A percentile compares a stretch with the other conserved stretches of the same genome.
Evolutionary conservation across 1,284 basidiomycete genomes (phyloP).

Genomic region (Retiboletus flavoniger): DNA sequence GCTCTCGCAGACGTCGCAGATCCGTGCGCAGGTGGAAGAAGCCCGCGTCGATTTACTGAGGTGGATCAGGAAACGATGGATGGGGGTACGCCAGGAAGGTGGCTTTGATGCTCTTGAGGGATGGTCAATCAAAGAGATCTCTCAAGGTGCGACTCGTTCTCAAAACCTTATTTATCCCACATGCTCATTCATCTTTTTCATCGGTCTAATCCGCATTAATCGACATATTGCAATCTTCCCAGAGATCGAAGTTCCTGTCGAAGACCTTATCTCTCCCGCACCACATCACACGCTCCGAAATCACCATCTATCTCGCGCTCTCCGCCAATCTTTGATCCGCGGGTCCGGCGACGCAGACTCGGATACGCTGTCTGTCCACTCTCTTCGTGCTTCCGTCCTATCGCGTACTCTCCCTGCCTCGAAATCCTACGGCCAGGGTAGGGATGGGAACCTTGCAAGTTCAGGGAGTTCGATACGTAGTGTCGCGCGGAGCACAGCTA

Average conservation of each 20-base stretch:
- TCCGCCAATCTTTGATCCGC: constrained; percentile 30
- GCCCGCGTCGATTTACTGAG: constrained; percentile 67
- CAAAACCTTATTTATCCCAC: background rate
- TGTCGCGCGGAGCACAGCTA: constrained; percentile 44
- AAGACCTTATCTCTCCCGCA: constrained; percentile 61
- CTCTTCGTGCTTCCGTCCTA: constrained; percentile 57
- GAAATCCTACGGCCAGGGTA: constrained; percentile 26
- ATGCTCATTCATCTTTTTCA: background rate
- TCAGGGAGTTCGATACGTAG: constrained; percentile 44
- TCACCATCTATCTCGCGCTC: constrained; percentile 34
- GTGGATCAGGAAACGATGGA: constrained; percentile 69
- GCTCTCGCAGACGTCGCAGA: constrained; percentile 61
- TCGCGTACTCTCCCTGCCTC: constrained; percentile 44
- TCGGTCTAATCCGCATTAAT: background rate
- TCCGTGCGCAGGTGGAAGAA: constrained; percentile 70
- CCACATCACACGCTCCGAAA: constrained; percentile 27
- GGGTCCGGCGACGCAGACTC: constrained; percentile 38
- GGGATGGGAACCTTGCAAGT: constrained; percentile 25
- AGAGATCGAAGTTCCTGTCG: constrained; percentile 79
- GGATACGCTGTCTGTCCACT: constrained; percentile 49
- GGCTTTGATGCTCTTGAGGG: constrained; percentile 80
- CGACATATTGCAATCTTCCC: background rate
- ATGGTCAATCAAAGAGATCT: constrained; percentile 88
- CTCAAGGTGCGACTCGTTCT: constrained; percentile 57
- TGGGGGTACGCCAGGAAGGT: constrained; percentile 71